Conservation (phyloP, 495 filamentous ascomycete genomes). For the Aspergillus taichungensis region DNA sequence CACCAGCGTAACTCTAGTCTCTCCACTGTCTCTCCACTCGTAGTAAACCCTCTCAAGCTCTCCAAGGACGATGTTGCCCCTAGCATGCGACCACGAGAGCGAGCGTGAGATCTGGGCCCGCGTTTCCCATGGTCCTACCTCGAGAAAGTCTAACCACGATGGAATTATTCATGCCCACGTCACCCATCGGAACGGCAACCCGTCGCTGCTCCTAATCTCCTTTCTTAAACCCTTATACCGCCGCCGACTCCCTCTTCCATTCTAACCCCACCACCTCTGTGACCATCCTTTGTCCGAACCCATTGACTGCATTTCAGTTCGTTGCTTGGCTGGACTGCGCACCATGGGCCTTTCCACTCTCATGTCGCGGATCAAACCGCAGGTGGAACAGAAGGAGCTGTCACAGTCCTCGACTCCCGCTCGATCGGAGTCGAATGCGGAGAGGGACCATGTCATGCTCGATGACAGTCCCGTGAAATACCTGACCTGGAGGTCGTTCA, state of each 20-base stretch:
- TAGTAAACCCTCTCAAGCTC: constrained; percentile 3
- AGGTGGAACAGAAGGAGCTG: constrained; percentile 19
- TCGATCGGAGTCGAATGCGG: constrained; percentile 27
- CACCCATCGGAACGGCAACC: background rate
- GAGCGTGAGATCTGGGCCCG: constrained; percentile 28
- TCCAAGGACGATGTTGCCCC: constrained; percentile 7
- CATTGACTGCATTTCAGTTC: constrained; percentile 1
- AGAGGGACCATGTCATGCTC: constrained; percentile 34
- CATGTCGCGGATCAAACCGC: constrained; percentile 25
- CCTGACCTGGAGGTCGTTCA: constrained; percentile 41
- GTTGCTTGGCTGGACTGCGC: constrained; percentile 5
- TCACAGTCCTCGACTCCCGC: constrained; percentile 31
- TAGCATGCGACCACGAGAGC: background rate
- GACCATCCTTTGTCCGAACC: background rate
- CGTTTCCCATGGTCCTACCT: constrained; percentile 28
- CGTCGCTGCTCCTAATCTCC: background rate
- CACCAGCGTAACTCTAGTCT: no score
- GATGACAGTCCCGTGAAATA: constrained; percentile 40
- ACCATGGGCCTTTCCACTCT: constrained; percentile 32
- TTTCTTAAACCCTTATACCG: constrained; percentile 1
- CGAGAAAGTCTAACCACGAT: constrained; percentile 2
- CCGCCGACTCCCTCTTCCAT: constrained; percentile 8
- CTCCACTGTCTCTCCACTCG: no score
- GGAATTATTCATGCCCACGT: background rate
- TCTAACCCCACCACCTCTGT: constrained; percentile 5